phyloP scores from a whole-genome alignment of 2,329 filamentous ascomycete genomes.

The Ophiostoma ulmi region DNA sequence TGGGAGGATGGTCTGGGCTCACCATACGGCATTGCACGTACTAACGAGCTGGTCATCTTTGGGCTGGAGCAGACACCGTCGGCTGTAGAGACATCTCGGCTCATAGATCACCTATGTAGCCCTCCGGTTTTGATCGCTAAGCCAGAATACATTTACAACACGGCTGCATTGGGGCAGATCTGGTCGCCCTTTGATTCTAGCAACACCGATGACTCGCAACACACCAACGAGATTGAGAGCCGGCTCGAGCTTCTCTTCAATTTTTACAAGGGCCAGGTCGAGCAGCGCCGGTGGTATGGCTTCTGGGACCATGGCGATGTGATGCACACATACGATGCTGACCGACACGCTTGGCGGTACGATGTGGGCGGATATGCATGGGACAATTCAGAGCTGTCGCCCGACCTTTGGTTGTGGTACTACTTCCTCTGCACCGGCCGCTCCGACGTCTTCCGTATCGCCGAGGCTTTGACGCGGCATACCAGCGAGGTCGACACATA shows the following conservation, averaged over 20 bases:
- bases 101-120: neutral
- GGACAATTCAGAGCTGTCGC: slow-evolving; percentile 10
- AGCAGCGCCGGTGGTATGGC: slow-evolving; percentile 11
- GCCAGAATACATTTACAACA: neutral
- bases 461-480: neutral
- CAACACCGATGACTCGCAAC: neutral
- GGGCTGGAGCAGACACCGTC: neutral
- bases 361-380: slow-evolving; percentile 8
- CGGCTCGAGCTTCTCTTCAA: neutral
- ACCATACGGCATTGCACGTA: slow-evolving; percentile 2
- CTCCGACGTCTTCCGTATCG: neutral
- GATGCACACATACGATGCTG: slow-evolving; percentile 9
- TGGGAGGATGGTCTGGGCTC: neutral
- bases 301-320: slow-evolving; percentile 8
- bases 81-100: neutral
- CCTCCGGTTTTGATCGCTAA: neutral
- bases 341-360: slow-evolving; percentile 8
- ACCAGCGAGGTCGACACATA: slow-evolving; percentile 12
- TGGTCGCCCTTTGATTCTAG: neutral
- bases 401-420: slow-evolving; percentile 7
- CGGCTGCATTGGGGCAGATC: neutral
- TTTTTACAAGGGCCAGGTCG: slow-evolving; percentile 10
- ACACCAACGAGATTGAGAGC: neutral
- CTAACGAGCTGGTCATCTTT: neutral
- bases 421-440: slow-evolving; percentile 10